These are phyloP conservation scores for Ambrosiella cleistominuta DNA, from an alignment of 2,329 filamentous ascomycete species.

Conservation along the genomic window DNA sequence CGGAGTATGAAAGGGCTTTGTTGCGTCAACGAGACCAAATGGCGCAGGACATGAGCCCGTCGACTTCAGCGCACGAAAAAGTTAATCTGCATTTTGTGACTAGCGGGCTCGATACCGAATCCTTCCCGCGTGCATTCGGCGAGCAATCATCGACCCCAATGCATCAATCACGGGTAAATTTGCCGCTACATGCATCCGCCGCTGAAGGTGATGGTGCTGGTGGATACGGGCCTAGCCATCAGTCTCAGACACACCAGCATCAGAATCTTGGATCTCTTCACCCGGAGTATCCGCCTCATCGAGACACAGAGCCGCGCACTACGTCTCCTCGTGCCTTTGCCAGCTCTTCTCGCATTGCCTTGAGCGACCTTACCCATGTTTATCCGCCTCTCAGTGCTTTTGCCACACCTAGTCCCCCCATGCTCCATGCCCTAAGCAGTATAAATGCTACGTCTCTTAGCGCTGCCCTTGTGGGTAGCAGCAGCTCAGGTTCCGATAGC, in stretches of 20 bases:
- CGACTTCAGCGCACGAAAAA: background rate
- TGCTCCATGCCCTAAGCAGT: constrained; percentile 8
- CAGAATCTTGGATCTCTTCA: background rate
- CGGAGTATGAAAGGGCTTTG: background rate
- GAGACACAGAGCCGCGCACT: background rate
- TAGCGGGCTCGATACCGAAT: background rate
- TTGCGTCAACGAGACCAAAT: constrained; percentile 1
- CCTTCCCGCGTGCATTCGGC: background rate
- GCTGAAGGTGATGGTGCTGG: too few species aligned
- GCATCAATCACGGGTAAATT: background rate
- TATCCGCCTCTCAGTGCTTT: constrained; percentile 7
- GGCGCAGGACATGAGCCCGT: background rate
- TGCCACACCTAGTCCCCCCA: constrained; percentile 6
- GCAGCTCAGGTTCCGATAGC: background rate
- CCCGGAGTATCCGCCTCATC: background rate
- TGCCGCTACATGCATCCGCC: too few species aligned
- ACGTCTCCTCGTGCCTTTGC: constrained; percentile 1
- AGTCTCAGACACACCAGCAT: constrained; percentile 3
- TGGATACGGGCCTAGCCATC: background rate
- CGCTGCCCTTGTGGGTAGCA: background rate
- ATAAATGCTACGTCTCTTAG: background rate
- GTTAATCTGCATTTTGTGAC: constrained; percentile 3
- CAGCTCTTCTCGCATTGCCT: constrained; percentile 2
- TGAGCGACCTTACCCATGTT: constrained; percentile 1
- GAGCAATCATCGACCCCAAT: background rate